A percentile compares a stretch with the other conserved stretches of the same genome.
phyloP scores from a whole-genome alignment of 306 rosid species.

The Fagus crenata region DNA sequence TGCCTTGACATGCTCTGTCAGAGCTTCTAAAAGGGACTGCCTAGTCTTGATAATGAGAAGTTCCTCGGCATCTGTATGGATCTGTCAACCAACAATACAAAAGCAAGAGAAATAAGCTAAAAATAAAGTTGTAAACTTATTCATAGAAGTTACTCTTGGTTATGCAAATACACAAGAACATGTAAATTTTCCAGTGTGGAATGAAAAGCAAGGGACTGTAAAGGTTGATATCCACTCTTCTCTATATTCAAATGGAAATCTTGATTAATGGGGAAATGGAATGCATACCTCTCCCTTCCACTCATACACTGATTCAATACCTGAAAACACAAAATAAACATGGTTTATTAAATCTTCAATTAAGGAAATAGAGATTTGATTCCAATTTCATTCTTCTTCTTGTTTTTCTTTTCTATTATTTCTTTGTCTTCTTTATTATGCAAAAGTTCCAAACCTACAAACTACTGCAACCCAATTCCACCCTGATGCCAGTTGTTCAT shows the following conservation, averaged over 20 bases:
- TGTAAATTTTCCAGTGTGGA: not conserved
- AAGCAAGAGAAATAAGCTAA: conserved; percentile 22
- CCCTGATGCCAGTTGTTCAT: not conserved
- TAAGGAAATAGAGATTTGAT: not conserved
- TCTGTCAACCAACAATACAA: conserved; percentile 42
- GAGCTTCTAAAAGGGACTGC: conserved; percentile 81
- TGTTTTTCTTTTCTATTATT: not conserved
- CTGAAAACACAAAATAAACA: conserved; percentile 44
- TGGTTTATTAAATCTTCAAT: not conserved
- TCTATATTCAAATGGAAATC: conserved; percentile 5
- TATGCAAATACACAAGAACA: conserved; percentile 3
- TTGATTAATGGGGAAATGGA: conserved; percentile 3
- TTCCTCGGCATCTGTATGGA: conserved; percentile 82
- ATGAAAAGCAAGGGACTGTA: not conserved
- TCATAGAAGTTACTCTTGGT: not conserved
- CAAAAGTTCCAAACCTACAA: not conserved
- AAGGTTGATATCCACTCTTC: conserved; percentile 3
- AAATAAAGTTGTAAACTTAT: conserved; percentile 1
- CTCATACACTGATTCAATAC: conserved; percentile 76
- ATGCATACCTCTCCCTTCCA: conserved; percentile 91
- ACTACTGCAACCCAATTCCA: not conserved
- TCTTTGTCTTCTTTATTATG: not conserved
- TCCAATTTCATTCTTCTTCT: not conserved
- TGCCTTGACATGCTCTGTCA: conserved; percentile 75
- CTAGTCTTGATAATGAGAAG: conserved; percentile 88